Base-by-base conservation (phyloP, 345 rosid species). In the Draba incana region DNA sequence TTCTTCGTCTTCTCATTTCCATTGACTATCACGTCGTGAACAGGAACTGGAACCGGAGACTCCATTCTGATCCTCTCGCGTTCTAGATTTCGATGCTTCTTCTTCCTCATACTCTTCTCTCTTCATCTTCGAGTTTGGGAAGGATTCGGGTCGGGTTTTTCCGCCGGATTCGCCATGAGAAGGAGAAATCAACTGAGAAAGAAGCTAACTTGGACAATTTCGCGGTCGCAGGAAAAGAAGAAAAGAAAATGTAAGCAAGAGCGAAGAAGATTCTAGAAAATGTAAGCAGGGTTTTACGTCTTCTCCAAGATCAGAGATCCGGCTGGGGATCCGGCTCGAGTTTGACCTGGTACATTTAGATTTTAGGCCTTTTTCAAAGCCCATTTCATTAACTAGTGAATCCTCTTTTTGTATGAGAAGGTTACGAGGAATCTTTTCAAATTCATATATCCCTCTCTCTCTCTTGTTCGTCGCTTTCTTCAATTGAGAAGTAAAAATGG, bases 1-100 rank as follows among this genome's bases (percentile, higher is more conserved):
- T 86, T 89, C 79, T 88, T 95, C 1, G 98, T 91, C 84, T 86
- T 91, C 35, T 77, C 56, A 76, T 91, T 94, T 9, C 99, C 99
- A 30, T 80, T 85, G 76, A 94, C 63, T 49, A 89, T 72, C 60
- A 94, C 95, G 48, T 89, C 89, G 80, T 94, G 97, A 46, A 94
- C 98, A 23, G 92, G 92, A 33, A 94, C 72, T 16, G 87, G 82
- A 13, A 94, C 83, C 10, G 72, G 63, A 44, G 71, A 79, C 47
- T 78, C 78, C 35, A 85, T 76, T 71, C 62, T 78, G 53, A 25
- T 61, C 73, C 49, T 70, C 79, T 68, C 82, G 65, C 37, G 62
- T 12, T 59, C 62, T 51, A 58, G 72, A 37, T 66, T 60, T 31
- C 68, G 64, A 55, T 20, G 65, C 24, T 71, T 83, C 78, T 4